phyloP scores from a whole-genome alignment of 2,329 filamentous ascomycete genomes.

The Verticillium nubilum region DNA sequence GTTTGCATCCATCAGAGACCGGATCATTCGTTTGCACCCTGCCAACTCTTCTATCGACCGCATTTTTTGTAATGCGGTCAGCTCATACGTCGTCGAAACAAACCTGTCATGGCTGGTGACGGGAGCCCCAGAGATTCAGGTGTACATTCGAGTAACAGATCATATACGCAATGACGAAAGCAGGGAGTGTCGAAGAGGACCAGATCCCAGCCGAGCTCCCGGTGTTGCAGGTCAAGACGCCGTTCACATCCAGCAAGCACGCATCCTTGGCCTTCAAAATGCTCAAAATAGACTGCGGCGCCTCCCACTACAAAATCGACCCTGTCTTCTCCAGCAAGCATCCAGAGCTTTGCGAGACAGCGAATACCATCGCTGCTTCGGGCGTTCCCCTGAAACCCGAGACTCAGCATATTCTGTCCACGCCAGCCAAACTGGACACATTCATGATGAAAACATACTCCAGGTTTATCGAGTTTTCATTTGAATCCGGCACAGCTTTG shows the following conservation, averaged over 20 bases:
- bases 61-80: constrained; percentile 23
- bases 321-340: constrained; percentile 25
- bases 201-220: constrained; percentile 13
- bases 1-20: constrained; percentile 21
- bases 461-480: no score
- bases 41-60: constrained; percentile 24
- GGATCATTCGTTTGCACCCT: constrained; percentile 21
- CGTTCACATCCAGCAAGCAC: constrained; percentile 18
- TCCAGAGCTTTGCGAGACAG: constrained; percentile 24
- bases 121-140: no score
- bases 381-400: no score
- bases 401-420: no score
- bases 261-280: constrained; percentile 19
- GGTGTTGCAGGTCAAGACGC: constrained; percentile 14
- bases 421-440: no score
- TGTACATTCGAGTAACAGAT: no score
- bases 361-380: no score
- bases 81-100: no score
- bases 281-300: constrained; percentile 25
- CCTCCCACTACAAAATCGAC: constrained; percentile 25
- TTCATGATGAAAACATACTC: no score
- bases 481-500: no score
- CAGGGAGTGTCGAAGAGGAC: not conserved
- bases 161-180: not conserved
- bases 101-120: no score